Percentiles rank a stretch among this genome's conserved stretches.
Conservation (phyloP, 2,329 filamentous ascomycete species). For the Fusarium sp. region DNA sequence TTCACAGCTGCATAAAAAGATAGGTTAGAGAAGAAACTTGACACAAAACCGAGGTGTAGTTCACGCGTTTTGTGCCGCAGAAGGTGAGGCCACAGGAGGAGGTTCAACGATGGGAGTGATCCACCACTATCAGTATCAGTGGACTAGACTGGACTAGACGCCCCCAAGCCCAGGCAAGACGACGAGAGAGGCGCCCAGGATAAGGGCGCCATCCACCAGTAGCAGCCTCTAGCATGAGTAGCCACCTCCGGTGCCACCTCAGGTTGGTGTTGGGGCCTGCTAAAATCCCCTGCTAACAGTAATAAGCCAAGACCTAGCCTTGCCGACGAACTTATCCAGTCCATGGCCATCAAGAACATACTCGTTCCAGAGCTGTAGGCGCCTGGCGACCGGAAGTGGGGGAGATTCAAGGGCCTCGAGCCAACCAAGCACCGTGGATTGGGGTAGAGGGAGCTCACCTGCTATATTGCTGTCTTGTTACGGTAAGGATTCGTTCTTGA, state of each 20-base stretch:
- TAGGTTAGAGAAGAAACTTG: conserved; percentile 45
- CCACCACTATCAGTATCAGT: conserved; percentile 35
- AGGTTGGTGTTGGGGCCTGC: conserved; percentile 21
- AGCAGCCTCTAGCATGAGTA: conserved; percentile 5
- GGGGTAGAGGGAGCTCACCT: conserved; percentile 31
- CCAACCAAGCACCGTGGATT: conserved; percentile 34
- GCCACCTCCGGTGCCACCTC: conserved; percentile 37
- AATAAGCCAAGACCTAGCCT: conserved; percentile 41
- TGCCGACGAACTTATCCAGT: conserved; percentile 23
- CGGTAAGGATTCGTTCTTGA: conserved; percentile 22
- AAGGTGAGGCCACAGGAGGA: conserved; percentile 47
- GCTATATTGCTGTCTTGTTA: conserved; percentile 15
- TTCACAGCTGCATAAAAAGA: conserved; percentile 45
- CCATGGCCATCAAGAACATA: conserved; percentile 12
- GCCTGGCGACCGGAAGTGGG: conserved; percentile 31
- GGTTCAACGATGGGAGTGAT: conserved; percentile 43
- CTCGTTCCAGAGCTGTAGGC: conserved; percentile 20
- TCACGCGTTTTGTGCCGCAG: conserved; percentile 49
- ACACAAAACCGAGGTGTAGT: conserved; percentile 45
- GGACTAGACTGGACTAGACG: conserved; percentile 33
- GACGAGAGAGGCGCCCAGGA: conserved; percentile 37
- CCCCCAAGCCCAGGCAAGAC: conserved; percentile 20
- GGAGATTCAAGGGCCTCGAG: conserved; percentile 25
- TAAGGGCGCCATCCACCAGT: conserved; percentile 34
- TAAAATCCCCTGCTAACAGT: conserved; percentile 31